Evolutionary conservation across 1,284 basidiomycete species (phyloP).

Genomic region (Moesziomyces globuligerus): DNA sequence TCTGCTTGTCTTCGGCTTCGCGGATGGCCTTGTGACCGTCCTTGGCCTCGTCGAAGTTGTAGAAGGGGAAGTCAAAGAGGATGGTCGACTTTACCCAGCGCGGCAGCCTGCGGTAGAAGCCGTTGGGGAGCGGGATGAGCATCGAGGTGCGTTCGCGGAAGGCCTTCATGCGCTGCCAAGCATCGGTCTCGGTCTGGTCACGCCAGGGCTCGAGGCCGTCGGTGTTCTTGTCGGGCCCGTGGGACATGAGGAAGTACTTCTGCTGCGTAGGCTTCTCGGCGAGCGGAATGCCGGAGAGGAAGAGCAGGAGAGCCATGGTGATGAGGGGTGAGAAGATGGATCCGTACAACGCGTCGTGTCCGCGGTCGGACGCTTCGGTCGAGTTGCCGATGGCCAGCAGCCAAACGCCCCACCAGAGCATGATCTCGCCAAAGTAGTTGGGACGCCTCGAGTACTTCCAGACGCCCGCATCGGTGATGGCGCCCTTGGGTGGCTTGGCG

Average conservation of each 20-base stretch:
- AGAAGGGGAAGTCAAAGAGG: conserved; percentile 71
- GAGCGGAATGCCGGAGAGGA: conserved; percentile 76
- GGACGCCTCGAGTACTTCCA: conserved; percentile 71
- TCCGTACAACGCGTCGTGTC: conserved; percentile 49
- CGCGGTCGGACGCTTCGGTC: conserved; percentile 15
- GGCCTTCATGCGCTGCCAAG: conserved; percentile 57
- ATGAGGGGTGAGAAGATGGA: conserved; percentile 61
- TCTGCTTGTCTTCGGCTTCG: conserved; percentile 52
- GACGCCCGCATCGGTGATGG: conserved; percentile 53
- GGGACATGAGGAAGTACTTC: conserved; percentile 74
- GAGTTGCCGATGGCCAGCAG: conserved; percentile 44
- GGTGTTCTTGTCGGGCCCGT: conserved; percentile 47
- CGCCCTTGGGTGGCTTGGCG: conserved; percentile 49
- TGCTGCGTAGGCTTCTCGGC: conserved; percentile 78
- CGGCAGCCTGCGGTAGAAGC: conserved; percentile 74
- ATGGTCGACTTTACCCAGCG: conserved; percentile 73
- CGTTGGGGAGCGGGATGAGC: conserved; percentile 75
- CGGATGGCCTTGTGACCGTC: conserved; percentile 52
- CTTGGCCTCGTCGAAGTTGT: conserved; percentile 60
- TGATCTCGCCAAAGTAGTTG: conserved; percentile 80
- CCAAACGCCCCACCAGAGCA: conserved; percentile 62
- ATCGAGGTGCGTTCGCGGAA: conserved; percentile 72
- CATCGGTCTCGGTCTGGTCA: conserved; percentile 52
- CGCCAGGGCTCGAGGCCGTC: conserved; percentile 37
- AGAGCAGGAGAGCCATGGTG: conserved; percentile 63